These are phyloP conservation scores for Sequoia sempervirens DNA, from an alignment of 75 land plant species.

Conservation along the genomic window DNA sequence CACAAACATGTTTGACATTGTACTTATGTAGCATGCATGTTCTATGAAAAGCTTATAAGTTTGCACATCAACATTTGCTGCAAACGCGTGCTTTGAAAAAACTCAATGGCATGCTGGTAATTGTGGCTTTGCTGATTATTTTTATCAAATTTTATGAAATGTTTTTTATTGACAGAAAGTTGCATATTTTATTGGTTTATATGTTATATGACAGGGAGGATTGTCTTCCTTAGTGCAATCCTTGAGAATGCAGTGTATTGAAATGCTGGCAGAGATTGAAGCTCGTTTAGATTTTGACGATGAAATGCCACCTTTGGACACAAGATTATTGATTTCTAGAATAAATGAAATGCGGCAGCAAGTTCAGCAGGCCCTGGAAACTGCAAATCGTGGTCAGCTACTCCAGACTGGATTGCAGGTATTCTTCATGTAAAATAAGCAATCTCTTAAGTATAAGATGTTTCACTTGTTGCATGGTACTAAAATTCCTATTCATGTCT, in stretches of 20 bases:
- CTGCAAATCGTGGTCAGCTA: conserved; percentile 78
- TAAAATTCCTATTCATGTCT: neutral
- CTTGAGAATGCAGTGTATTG: conserved; percentile 74
- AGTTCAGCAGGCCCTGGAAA: conserved; percentile 72
- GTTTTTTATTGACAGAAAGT: neutral
- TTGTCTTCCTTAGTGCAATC: conserved; percentile 77
- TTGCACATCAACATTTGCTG: neutral
- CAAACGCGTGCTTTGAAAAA: neutral
- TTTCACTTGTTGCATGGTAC: neutral
- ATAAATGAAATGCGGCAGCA: conserved; percentile 60
- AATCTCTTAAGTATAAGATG: neutral
- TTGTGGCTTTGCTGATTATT: neutral
- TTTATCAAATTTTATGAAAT: neutral
- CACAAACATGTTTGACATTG: neutral
- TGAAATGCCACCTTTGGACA: conserved; percentile 82
- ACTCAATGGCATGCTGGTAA: neutral
- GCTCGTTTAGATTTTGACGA: conserved; percentile 98
- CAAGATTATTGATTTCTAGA: conserved; percentile 32
- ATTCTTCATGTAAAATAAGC: neutral
- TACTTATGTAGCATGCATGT: neutral
- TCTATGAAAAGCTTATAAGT: neutral
- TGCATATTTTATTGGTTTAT: conserved; percentile 2
- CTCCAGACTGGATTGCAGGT: conserved; percentile 94
- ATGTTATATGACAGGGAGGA: conserved; percentile 65
- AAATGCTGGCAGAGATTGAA: conserved; percentile 91